Percentiles rank a stretch among this genome's conserved stretches.
These are phyloP conservation scores for Prinsepia uniflora DNA, from an alignment of 306 rosid genomes.

Conservation along the genomic window DNA sequence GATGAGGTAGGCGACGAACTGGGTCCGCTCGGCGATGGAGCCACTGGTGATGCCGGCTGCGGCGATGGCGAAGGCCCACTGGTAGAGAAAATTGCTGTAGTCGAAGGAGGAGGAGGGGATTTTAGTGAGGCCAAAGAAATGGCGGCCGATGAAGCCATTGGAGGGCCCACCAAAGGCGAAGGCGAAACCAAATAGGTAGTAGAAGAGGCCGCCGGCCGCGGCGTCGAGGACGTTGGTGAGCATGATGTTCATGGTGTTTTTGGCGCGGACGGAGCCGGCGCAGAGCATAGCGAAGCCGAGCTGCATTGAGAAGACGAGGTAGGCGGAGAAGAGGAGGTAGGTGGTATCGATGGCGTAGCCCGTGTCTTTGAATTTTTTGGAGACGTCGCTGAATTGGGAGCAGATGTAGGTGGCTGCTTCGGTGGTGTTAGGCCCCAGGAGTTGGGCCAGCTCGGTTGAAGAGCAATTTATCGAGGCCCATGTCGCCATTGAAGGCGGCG, in stretches of 20 bases:
- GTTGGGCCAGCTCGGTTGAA: too few relatives aligned
- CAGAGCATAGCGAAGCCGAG: slow-evolving; percentile 95
- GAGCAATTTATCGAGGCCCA: too few relatives aligned
- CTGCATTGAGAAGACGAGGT: slow-evolving; percentile 88
- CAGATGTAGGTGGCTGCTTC: too few relatives aligned
- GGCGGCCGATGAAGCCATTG: slow-evolving; percentile 72
- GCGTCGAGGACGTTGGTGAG: slow-evolving; percentile 91
- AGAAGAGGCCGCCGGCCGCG: slow-evolving; percentile 67
- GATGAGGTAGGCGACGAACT: slow-evolving; percentile 69
- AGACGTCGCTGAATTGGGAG: neutral
- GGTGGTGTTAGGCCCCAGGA: too few relatives aligned
- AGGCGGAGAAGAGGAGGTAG: slow-evolving; percentile 70
- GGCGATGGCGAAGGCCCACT: slow-evolving; percentile 89
- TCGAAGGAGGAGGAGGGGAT: slow-evolving; percentile 36
- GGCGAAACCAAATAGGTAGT: slow-evolving; percentile 77
- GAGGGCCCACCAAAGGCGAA: slow-evolving; percentile 75
- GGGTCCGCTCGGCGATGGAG: slow-evolving; percentile 79
- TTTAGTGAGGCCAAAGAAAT: slow-evolving; percentile 53
- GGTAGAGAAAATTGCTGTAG: slow-evolving; percentile 72
- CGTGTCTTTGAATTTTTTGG: slow-evolving; percentile 38
- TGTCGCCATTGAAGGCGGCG: too few relatives aligned
- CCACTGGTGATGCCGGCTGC: slow-evolving; percentile 81
- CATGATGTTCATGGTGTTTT: slow-evolving; percentile 92
- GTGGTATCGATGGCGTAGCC: slow-evolving; percentile 54
- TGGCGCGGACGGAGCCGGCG: slow-evolving; percentile 86